A percentile compares a stretch with the other conserved stretches of the same genome.
These are phyloP conservation scores for Pseudogymnoascus sp. DNA, from an alignment of 2,329 filamentous ascomycete genomes.

Conservation along the genomic window DNA sequence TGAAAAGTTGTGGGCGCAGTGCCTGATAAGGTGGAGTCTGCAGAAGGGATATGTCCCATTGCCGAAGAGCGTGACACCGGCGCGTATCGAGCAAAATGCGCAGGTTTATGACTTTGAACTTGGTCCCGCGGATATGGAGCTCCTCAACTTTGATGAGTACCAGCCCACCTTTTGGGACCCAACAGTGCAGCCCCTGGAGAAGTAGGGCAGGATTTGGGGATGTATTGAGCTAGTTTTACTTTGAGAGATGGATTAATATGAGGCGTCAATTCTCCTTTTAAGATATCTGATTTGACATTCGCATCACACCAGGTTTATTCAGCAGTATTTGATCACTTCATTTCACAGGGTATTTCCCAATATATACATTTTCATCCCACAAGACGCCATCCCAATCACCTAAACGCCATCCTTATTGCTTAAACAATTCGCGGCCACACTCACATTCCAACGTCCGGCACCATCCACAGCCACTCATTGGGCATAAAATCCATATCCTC, in stretches of 20 bases:
- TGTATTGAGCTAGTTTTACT: not conserved
- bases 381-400: not conserved
- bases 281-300: not conserved
- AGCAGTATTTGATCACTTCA: not conserved
- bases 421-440: not conserved
- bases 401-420: not conserved
- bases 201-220: conserved; percentile 16
- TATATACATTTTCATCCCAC: not conserved
- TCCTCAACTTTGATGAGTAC: conserved; percentile 43
- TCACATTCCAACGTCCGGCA: not conserved
- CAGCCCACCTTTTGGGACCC: conserved; percentile 50
- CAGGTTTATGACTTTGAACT: conserved; percentile 48
- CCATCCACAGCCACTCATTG: conserved; percentile 9
- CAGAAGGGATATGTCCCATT: conserved; percentile 69
- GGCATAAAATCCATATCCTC: conserved; percentile 9
- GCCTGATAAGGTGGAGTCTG: conserved; percentile 72
- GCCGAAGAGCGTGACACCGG: conserved; percentile 63
- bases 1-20: conserved; percentile 63
- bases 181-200: conserved; percentile 37
- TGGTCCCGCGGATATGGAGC: conserved; percentile 42
- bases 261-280: not conserved
- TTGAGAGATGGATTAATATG: not conserved
- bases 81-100: conserved; percentile 57
- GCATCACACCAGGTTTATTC: not conserved
- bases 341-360: not conserved